Base-by-base conservation (phyloP, 305 asterid species). In the Solanum aculeatissimum region DNA sequence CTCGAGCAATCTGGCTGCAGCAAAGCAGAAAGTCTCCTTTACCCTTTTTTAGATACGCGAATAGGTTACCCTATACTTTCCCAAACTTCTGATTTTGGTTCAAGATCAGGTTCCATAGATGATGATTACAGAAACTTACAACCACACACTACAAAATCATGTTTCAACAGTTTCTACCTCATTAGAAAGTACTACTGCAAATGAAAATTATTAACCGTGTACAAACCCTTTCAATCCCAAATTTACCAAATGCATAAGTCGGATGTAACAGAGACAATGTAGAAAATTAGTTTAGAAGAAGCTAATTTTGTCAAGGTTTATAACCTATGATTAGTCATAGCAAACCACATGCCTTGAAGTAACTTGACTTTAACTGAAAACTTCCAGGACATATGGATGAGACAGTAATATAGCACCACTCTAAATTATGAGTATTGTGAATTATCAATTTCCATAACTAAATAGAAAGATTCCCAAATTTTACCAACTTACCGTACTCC, bases 401-500 rank as follows among this genome's bases (percentile, higher is more conserved):
- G 47, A 51, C 49, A 32, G 32, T 19, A 78, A 78, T 66, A 32
- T 19, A 18, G n/a, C 63, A 78, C 45, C 29, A 9, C 32, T 0
- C 49, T 77, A 18, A 78, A 78, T 86, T 18, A 43, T 51, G 84
- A 83, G 80, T 49, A 43, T 84, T 49, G 69, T 81, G 57, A 23
- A 80, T 55, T 53, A 53, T 23, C 80, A 35, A 35, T 35, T 35
- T 35, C 57, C 21, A 45, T 14, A 78, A 78, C 25, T 78, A 32
- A 78, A 78, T 19, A 78, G 68, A 54, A 53, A 32, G 68, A 57
- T 53, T 53, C 65, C n/a, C 58, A 47, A 82, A 55, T 9, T 58
- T 32, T 49, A 78, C 25, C 55, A 85, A 90, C 97, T 90, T 88
- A 97, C 98, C 92, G 99, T 93, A 87, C 99, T 94, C 80, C 99